Evolutionary conservation across 257 asterid species (phyloP).

Genomic region (Solanum chiquidenum): DNA sequence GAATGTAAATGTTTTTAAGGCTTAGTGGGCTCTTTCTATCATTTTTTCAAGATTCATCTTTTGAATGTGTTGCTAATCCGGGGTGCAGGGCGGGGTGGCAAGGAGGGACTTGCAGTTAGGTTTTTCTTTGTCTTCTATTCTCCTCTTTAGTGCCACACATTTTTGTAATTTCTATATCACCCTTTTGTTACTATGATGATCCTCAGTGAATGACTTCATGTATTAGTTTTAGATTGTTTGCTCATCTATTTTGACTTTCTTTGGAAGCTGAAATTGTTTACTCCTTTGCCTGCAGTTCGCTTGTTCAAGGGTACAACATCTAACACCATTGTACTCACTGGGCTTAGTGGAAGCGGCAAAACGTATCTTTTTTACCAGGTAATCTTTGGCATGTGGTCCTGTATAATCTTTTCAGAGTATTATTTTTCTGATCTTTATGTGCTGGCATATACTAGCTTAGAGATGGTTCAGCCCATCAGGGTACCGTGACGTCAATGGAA

Average conservation of each 20-base stretch:
- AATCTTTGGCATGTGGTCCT: neutral
- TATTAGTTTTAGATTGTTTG: neutral
- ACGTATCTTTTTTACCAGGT: no score
- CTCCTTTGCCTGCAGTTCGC: neutral
- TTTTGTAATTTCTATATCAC: neutral
- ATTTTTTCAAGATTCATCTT: no score
- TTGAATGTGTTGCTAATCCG: neutral
- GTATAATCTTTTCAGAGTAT: neutral
- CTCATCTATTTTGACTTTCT: neutral
- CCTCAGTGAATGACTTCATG: neutral
- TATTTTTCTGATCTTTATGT: neutral
- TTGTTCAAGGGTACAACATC: neutral
- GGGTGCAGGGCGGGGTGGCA: neutral
- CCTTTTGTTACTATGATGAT: neutral
- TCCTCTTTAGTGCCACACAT: neutral
- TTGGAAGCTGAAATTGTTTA: neutral
- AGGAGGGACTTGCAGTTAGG: neutral
- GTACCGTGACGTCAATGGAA: slow-evolving; percentile 87
- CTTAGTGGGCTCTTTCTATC: neutral
- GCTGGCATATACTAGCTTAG: slow-evolving; percentile 40
- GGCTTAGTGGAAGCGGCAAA: neutral
- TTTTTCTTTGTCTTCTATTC: neutral
- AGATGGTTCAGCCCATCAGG: slow-evolving; percentile 82
- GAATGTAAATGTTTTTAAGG: neutral
- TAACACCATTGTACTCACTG: slow-evolving; percentile 14